phyloP scores from a whole-genome alignment of 495 filamentous ascomycete genomes.

The Penicillium lividum region DNA sequence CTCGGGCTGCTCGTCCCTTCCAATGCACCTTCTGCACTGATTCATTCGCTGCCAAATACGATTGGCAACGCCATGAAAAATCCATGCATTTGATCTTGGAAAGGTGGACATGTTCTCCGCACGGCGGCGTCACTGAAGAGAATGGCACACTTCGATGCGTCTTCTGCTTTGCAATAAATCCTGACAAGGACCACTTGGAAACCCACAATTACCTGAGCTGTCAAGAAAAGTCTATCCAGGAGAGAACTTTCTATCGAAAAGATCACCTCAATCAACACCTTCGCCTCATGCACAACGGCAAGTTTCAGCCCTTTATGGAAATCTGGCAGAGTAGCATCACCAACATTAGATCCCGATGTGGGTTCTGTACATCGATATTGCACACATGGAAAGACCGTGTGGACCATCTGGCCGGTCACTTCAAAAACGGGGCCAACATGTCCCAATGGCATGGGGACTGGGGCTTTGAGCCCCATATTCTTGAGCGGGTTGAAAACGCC shows the following conservation, averaged over 20 bases:
- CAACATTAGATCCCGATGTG: slow-evolving; percentile 70
- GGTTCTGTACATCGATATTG: slow-evolving; percentile 67
- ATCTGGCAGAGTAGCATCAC: slow-evolving; percentile 73
- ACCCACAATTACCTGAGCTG: slow-evolving; percentile 74
- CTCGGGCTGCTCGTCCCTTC: slow-evolving; percentile 54
- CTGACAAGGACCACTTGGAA: slow-evolving; percentile 69
- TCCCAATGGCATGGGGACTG: slow-evolving; percentile 77
- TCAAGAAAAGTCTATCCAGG: slow-evolving; percentile 67
- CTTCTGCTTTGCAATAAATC: slow-evolving; percentile 70
- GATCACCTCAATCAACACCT: slow-evolving; percentile 87
- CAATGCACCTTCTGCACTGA: slow-evolving; percentile 95
- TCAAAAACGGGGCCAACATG: slow-evolving; percentile 72
- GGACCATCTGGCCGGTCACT: slow-evolving; percentile 73
- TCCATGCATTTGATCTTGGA: slow-evolving; percentile 80
- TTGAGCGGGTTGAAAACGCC: slow-evolving; percentile 69
- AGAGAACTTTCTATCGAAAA: slow-evolving; percentile 84
- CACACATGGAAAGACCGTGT: slow-evolving; percentile 72
- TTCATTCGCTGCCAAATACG: slow-evolving; percentile 84
- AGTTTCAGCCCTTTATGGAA: slow-evolving; percentile 71
- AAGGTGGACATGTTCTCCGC: slow-evolving; percentile 81
- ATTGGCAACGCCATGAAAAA: slow-evolving; percentile 91
- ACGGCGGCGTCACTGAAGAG: slow-evolving; percentile 45
- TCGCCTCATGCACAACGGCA: slow-evolving; percentile 74
- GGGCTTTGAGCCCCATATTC: slow-evolving; percentile 71
- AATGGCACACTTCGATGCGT: slow-evolving; percentile 57